Evolutionary conservation across 1,284 basidiomycete genomes (phyloP).

Genomic region (Xanthoconium separans): DNA sequence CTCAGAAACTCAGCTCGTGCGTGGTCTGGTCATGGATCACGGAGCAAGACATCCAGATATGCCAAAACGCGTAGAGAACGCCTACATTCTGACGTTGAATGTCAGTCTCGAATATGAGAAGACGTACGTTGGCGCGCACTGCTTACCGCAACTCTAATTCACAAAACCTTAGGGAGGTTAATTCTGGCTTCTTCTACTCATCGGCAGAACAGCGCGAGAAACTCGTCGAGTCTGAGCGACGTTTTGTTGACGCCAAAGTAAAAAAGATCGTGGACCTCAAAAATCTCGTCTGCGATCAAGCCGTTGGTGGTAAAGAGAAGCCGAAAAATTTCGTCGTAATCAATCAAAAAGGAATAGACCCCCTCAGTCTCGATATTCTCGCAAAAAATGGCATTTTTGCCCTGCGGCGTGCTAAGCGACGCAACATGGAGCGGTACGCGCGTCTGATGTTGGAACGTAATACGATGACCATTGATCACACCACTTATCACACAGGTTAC

Average conservation of each 20-base stretch:
- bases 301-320: constrained; percentile 77
- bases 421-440: constrained; percentile 91
- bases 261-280: constrained; percentile 98
- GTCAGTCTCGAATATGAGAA: constrained; percentile 99
- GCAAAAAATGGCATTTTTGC: constrained; percentile 98
- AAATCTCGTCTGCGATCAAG: constrained; percentile 93
- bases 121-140: constrained; percentile 65
- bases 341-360: constrained; percentile 99
- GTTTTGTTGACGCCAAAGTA: constrained; percentile 92
- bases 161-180: constrained; percentile 78
- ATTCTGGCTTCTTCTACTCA: constrained; percentile 99
- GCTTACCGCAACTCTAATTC: constrained; percentile 21
- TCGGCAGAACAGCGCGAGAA: constrained; percentile 98
- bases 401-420: constrained; percentile 91
- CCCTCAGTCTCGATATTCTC: constrained; percentile 93
- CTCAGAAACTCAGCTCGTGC: constrained; percentile 96
- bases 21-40: constrained; percentile 94
- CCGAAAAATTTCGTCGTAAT: constrained; percentile 92
- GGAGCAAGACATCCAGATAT: constrained; percentile 98
- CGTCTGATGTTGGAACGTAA: constrained; percentile 25
- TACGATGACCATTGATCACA: constrained; percentile 19
- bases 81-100: constrained; percentile 94
- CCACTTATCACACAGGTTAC: constrained; percentile 54
- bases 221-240: constrained; percentile 95
- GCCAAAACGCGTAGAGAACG: constrained; percentile 98